A percentile compares a stretch with the other conserved stretches of the same genome.
phyloP scores from a whole-genome alignment of 495 filamentous ascomycete species.

The Poronia punctata region DNA sequence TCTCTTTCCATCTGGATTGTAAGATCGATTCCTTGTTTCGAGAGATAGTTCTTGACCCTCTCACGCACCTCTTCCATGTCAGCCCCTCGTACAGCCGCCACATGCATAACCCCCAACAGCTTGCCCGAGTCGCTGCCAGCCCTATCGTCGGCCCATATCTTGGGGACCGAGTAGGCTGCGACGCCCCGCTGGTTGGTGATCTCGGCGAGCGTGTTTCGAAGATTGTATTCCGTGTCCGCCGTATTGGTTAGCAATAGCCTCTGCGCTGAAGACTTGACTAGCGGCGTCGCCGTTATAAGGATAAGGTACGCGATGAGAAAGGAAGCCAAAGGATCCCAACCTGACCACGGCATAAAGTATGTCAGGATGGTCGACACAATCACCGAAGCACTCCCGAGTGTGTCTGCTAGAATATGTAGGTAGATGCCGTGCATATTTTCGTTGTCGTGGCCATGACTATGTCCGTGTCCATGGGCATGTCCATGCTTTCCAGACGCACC shows the following conservation, averaged over 20 bases:
- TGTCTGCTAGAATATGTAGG: constrained; percentile 91
- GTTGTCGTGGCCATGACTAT: constrained; percentile 60
- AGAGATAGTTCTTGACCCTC: constrained; percentile 53
- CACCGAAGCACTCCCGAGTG: constrained; percentile 87
- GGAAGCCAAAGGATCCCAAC: constrained; percentile 94
- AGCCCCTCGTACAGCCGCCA: constrained; percentile 60
- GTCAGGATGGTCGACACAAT: constrained; percentile 87
- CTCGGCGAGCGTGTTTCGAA: constrained; percentile 78
- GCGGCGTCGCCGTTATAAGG: constrained; percentile 76
- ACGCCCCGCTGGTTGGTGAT: constrained; percentile 80
- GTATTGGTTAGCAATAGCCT: constrained; percentile 78
- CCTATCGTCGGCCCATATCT: constrained; percentile 90
- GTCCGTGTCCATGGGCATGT: constrained; percentile 31
- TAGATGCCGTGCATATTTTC: constrained; percentile 99
- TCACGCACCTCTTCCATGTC: constrained; percentile 74
- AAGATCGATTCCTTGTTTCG: constrained; percentile 58
- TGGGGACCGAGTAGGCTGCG: constrained; percentile 74
- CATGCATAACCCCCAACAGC: constrained; percentile 72
- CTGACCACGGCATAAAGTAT: constrained; percentile 77
- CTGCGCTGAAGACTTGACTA: constrained; percentile 78
- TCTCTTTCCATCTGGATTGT: constrained; percentile 71
- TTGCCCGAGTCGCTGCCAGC: constrained; percentile 39
- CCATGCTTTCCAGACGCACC: constrained; percentile 20
- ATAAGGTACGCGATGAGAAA: constrained; percentile 92
- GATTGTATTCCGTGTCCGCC: constrained; percentile 77